phyloP scores from a whole-genome alignment of 2,329 filamentous ascomycete species.

The Botrytis aclada region DNA sequence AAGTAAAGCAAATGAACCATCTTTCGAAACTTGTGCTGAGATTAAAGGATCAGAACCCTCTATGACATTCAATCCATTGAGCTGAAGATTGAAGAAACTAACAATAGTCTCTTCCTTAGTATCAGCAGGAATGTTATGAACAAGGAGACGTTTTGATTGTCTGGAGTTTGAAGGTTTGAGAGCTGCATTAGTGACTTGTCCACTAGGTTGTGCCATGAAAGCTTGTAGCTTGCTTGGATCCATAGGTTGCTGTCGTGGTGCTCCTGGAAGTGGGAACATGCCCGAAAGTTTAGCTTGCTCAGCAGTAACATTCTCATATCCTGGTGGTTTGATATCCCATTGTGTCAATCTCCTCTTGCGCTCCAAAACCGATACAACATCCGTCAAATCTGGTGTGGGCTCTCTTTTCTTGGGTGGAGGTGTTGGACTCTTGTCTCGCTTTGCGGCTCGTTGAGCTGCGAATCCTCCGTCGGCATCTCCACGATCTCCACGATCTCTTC shows the following conservation, averaged over 20 bases:
- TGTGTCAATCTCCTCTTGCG: constrained; percentile 92
- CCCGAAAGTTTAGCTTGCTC: constrained; percentile 98
- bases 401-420: constrained; percentile 88
- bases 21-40: constrained; percentile 75
- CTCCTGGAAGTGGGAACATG: constrained; percentile 97
- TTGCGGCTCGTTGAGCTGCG: constrained; percentile 45
- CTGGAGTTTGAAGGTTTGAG: constrained; percentile 91
- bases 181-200: constrained; percentile 63
- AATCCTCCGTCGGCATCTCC: constrained; percentile 44
- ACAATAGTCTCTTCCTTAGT: constrained; percentile 74
- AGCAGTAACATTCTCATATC: constrained; percentile 96
- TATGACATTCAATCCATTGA: constrained; percentile 94
- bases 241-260: constrained; percentile 91
- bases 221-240: constrained; percentile 91
- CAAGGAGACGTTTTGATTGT: constrained; percentile 87
- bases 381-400: constrained; percentile 90
- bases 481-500: constrained; percentile 44
- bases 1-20: constrained; percentile 76
- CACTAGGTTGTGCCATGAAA: constrained; percentile 87
- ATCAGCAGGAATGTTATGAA: constrained; percentile 73
- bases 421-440: constrained; percentile 63
- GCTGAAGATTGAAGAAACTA: constrained; percentile 90
- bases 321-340: constrained; percentile 98
- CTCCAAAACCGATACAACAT: constrained; percentile 76
- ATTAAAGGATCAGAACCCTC: constrained; percentile 81